Percentiles rank a stretch among this genome's conserved stretches.
These are phyloP conservation scores for Beauveria asiatica DNA, from an alignment of 2,329 filamentous ascomycete species.

Conservation along the genomic window DNA sequence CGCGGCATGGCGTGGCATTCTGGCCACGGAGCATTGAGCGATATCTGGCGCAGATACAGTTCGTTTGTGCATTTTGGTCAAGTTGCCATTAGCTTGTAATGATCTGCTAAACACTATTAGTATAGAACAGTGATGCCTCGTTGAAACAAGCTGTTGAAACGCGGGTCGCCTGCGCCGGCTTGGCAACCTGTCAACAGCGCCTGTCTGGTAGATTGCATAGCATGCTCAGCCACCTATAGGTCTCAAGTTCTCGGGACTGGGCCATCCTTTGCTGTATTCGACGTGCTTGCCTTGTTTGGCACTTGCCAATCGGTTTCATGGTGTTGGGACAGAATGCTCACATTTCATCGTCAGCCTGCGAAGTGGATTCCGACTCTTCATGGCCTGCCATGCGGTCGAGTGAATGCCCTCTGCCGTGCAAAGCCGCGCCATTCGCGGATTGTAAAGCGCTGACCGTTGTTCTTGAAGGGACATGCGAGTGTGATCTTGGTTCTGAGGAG, in stretches of 20 bases:
- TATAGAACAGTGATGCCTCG: slow-evolving; percentile 13
- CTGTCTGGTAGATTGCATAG: not conserved
- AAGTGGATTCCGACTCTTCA: not conserved
- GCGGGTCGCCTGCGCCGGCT: not conserved
- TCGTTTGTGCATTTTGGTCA: slow-evolving; percentile 30
- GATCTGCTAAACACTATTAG: not conserved
- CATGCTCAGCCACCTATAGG: not conserved
- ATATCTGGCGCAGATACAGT: slow-evolving; percentile 42
- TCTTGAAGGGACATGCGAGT: slow-evolving; percentile 46
- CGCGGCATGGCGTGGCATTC: slow-evolving; percentile 13
- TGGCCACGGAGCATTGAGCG: slow-evolving; percentile 15
- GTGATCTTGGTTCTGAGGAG: slow-evolving; percentile 37
- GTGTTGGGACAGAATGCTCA: not conserved
- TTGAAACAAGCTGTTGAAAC: slow-evolving; percentile 14
- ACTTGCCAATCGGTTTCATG: not conserved
- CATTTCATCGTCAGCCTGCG: not conserved
- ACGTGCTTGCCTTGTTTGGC: not conserved
- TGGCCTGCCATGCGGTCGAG: not conserved
- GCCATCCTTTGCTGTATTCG: not conserved
- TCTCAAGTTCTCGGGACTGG: not conserved
- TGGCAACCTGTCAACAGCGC: not conserved
- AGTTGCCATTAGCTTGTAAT: slow-evolving; percentile 17
- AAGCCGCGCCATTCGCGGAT: slow-evolving; percentile 15
- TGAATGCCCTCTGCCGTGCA: not conserved
- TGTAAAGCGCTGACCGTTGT: slow-evolving; percentile 40